Percentiles rank a stretch among this genome's conserved stretches.
phyloP scores from a whole-genome alignment of 2,329 filamentous ascomycete genomes.

The Colletotrichum brevisporum region DNA sequence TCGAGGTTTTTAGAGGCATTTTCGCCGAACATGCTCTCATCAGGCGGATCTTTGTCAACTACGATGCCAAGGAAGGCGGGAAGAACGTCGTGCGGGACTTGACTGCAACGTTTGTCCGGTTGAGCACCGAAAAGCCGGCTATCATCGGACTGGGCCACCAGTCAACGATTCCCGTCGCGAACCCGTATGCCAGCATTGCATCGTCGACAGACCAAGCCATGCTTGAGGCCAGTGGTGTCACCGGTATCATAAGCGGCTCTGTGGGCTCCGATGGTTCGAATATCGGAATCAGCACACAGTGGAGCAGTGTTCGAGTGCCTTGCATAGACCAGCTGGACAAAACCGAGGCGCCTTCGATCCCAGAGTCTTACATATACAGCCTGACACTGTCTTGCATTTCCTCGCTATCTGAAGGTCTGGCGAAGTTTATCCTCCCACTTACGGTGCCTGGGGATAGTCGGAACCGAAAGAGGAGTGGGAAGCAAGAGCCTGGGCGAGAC shows the following conservation, averaged over 20 bases:
- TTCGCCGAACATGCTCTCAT: constrained; percentile 86
- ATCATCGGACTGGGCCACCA: constrained; percentile 92
- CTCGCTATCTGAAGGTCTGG: constrained; percentile 90
- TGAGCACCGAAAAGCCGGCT: constrained; percentile 90
- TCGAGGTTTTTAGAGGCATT: constrained; percentile 90
- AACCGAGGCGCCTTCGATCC: constrained; percentile 83
- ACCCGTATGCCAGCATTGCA: constrained; percentile 68
- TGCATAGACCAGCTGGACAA: constrained; percentile 98
- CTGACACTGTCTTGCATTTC: constrained; percentile 91
- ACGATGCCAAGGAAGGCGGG: constrained; percentile 80
- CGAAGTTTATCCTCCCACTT: constrained; percentile 92
- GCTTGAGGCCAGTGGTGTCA: constrained; percentile 87
- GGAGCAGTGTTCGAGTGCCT: constrained; percentile 88
- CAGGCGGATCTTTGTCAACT: constrained; percentile 83
- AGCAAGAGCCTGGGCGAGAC: constrained; percentile 59
- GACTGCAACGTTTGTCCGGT: constrained; percentile 88
- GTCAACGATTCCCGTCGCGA: constrained; percentile 82
- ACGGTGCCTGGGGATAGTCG: constrained; percentile 83
- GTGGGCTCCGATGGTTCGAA: constrained; percentile 76
- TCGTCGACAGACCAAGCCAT: constrained; percentile 84
- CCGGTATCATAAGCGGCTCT: constrained; percentile 86
- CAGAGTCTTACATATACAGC: constrained; percentile 95
- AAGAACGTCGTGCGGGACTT: constrained; percentile 86
- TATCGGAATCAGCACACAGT: constrained; percentile 88
- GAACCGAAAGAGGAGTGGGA: constrained; percentile 63